A percentile compares a stretch with the other conserved stretches of the same genome.
Conservation (phyloP, 108 stramenopile species). For the Heterococcus sp. region DNA sequence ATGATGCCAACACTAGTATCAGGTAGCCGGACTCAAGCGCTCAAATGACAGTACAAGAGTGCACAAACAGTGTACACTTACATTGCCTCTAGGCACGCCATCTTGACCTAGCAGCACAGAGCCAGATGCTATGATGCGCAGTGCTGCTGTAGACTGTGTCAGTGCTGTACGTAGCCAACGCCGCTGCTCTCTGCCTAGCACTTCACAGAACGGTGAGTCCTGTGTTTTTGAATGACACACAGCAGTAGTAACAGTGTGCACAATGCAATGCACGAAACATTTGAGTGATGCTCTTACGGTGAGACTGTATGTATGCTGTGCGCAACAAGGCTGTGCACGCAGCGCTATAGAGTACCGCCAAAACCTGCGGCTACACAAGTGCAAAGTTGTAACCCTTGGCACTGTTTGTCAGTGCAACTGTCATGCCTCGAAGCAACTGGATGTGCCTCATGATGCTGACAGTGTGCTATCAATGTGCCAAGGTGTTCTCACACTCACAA, state of each 20-base stretch:
- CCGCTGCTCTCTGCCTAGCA: constrained; percentile 39
- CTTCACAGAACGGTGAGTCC: constrained; percentile 46
- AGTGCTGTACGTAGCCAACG: constrained; percentile 30
- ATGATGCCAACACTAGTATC: too few species aligned
- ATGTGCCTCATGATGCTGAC: too few species aligned
- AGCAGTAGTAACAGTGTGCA: too few species aligned
- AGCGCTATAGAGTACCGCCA: not conserved
- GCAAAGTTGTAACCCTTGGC: not conserved
- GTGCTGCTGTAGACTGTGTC: constrained; percentile 21
- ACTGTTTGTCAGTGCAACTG: not conserved
- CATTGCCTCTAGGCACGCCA: not conserved
- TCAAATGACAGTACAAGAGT: too few species aligned
- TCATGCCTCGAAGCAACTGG: too few species aligned
- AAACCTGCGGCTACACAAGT: not conserved
- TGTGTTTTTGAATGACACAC: not conserved
- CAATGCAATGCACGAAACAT: not conserved
- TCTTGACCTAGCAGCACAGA: constrained; percentile 21
- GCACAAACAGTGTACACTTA: not conserved
- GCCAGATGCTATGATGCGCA: constrained; percentile 29
- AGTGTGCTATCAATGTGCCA: too few species aligned
- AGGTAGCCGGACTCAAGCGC: too few species aligned
- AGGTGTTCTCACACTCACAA: too few species aligned
- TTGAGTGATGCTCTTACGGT: not conserved
- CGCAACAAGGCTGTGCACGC: not conserved
- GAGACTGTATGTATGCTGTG: not conserved